These are phyloP conservation scores for Trypanosoma vivax DNA, from an alignment of 208 protist genomes.

Conservation along the genomic window DNA sequence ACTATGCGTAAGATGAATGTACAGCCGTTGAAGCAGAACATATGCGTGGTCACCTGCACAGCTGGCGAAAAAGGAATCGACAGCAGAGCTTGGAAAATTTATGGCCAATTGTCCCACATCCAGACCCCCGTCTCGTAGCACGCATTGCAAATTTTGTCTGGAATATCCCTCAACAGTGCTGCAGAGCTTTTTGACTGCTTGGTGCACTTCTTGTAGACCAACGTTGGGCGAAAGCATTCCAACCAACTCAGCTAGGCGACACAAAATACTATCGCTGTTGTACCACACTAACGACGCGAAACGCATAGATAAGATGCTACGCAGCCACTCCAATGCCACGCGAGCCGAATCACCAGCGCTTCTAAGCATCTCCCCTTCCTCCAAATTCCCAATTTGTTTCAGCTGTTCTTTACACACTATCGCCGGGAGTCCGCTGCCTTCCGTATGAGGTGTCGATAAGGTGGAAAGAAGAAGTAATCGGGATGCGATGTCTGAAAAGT, in stretches of 20 bases:
- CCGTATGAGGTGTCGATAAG: not conserved
- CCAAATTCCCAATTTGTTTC: not conserved
- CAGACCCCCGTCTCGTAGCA: no score
- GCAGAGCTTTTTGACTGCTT: slow-evolving; percentile 8
- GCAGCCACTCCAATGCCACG: slow-evolving; percentile 16
- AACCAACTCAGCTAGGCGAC: slow-evolving; percentile 17
- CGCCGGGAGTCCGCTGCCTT: not conserved
- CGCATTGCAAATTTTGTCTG: not conserved
- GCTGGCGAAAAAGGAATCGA: slow-evolving; percentile 18
- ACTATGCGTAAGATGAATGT: slow-evolving; percentile 9
- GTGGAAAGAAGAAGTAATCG: slow-evolving; percentile 18
- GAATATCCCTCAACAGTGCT: not conserved
- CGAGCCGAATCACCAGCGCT: slow-evolving; percentile 10
- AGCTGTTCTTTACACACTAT: not conserved
- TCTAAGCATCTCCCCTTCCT: not conserved
- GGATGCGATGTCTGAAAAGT: slow-evolving; percentile 21
- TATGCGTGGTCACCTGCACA: slow-evolving; percentile 22
- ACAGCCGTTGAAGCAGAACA: slow-evolving; percentile 18
- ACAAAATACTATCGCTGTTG: slow-evolving; percentile 19
- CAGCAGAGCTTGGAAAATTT: not conserved
- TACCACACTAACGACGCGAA: not conserved
- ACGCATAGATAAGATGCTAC: slow-evolving; percentile 4
- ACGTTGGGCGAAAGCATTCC: slow-evolving; percentile 6
- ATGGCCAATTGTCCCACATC: no score
- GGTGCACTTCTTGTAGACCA: slow-evolving; percentile 2